Base-by-base conservation (phyloP, 1,284 basidiomycete species). In the Fomes fomentarius region DNA sequence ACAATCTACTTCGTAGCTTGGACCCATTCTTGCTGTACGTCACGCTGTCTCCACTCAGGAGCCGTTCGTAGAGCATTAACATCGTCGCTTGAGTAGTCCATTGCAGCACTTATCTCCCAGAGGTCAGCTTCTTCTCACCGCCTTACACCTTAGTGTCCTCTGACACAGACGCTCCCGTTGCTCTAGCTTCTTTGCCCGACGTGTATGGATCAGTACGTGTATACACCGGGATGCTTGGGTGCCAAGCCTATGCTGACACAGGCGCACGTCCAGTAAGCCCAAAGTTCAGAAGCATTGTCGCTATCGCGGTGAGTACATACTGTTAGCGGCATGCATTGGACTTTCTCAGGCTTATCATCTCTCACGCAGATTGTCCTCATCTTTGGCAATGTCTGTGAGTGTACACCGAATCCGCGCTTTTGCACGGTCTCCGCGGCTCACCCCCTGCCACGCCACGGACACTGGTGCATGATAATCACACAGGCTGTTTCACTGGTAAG, bases 161-260 rank as follows among this genome's bases (percentile, higher is more conserved):
- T 30, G 28, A 30, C 28, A 30, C 7, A 12, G 28, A 30, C 28
- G n/a, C n/a, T n/a, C n/a, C n/a, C n/a, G n/a, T n/a, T n/a, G 4
- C 7, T 15, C 12, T 30, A 49, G 48, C 15, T 50, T 42, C 21
- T 50, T 50, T 22, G 33, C 40, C 15, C 39, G 48, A 11, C 30
- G 48, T 21, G 48, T 50, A 6, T 50, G 48, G 48, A 8, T 50
- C 3, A 43, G 48, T 43, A 34, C 14, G 46, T 17, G 28, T 4
- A 31, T 22, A 7, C 39, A 9, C 39, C n/a, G n/a, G n/a, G n/a
- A n/a, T 7, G 14, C 28, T 19, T 3, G 3, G 8, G 15, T 7
- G 28, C 28, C 28, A 12, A 30, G 12, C 10, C 38, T n/a, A 2
- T 4, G 28, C 37, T 30, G 8, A 17, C 12, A 30, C 28, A 7